These are phyloP conservation scores for Przewalskia tangutica DNA, from an alignment of 257 asterid genomes.

Conservation along the genomic window DNA sequence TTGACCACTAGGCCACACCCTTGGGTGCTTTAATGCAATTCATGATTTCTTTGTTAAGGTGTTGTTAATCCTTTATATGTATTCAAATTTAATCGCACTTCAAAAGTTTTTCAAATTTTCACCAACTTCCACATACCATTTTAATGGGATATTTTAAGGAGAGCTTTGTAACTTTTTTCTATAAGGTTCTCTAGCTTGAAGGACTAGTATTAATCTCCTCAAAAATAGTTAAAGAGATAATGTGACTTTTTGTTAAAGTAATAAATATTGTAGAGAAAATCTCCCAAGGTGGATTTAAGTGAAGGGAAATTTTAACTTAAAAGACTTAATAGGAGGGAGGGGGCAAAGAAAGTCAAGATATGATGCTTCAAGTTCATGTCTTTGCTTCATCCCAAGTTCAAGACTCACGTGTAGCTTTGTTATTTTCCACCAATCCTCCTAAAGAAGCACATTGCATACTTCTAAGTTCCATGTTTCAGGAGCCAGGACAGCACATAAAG, in stretches of 20 bases:
- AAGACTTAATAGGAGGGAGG: neutral
- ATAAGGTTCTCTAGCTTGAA: neutral
- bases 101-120: no score
- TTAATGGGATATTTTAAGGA: neutral
- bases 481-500: neutral
- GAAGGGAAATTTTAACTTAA: neutral
- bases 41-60: no score
- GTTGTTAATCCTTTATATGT: no score
- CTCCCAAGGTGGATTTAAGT: neutral
- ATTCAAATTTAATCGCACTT: no score
- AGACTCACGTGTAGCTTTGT: neutral
- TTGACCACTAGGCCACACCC: no score
- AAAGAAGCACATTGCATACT: neutral
- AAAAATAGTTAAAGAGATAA: neutral
- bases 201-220: neutral
- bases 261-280: neutral
- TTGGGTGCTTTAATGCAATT: no score
- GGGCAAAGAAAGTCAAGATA: neutral
- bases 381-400: neutral
- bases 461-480: neutral
- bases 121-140: neutral
- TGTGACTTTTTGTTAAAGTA: neutral
- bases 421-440: neutral
- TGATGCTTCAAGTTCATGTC: neutral
- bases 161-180: neutral